phyloP scores from a whole-genome alignment of 768 basidiomycete genomes.

The Phaeotremella skinneri region DNA sequence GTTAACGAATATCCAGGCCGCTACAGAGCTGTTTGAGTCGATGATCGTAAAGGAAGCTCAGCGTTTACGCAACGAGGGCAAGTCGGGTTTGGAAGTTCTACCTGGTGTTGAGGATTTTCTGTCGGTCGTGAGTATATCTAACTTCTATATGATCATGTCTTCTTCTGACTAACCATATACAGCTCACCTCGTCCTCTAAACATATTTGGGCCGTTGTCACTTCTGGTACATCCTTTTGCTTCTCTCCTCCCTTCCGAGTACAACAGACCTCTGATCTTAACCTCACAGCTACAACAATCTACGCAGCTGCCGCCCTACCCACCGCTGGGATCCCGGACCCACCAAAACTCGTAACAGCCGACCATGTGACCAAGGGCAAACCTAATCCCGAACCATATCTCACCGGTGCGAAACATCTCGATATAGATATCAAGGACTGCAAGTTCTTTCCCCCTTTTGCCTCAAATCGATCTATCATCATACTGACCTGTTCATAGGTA shows the following conservation, averaged over 20 bases:
- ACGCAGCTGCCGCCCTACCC: slow-evolving; percentile 66
- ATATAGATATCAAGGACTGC: slow-evolving; percentile 63
- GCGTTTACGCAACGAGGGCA: slow-evolving; percentile 59
- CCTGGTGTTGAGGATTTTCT: slow-evolving; percentile 66
- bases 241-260: background rate
- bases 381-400: slow-evolving; percentile 87
- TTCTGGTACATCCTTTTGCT: slow-evolving; percentile 58
- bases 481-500: slow-evolving; percentile 55
- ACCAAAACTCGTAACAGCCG: slow-evolving; percentile 66
- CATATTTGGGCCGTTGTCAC: slow-evolving; percentile 77
- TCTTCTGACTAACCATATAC: background rate
- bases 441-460: slow-evolving; percentile 27
- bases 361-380: slow-evolving; percentile 73
- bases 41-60: slow-evolving; percentile 57
- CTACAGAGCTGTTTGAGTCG: slow-evolving; percentile 71
- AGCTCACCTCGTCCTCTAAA: slow-evolving; percentile 21
- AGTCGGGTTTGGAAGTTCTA: slow-evolving; percentile 56
- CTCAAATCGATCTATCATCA: background rate
- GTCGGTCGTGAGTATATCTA: slow-evolving; percentile 54
- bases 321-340: slow-evolving; percentile 65
- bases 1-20: slow-evolving; percentile 55
- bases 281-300: slow-evolving; percentile 70
- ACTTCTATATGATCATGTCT: background rate
- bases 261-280: background rate
- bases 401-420: slow-evolving; percentile 65